Evolutionary conservation across 768 basidiomycete species (phyloP), one percentile per base, ranked within the genome.

Genomic region (Udeniomyces megalosporus): DNA sequence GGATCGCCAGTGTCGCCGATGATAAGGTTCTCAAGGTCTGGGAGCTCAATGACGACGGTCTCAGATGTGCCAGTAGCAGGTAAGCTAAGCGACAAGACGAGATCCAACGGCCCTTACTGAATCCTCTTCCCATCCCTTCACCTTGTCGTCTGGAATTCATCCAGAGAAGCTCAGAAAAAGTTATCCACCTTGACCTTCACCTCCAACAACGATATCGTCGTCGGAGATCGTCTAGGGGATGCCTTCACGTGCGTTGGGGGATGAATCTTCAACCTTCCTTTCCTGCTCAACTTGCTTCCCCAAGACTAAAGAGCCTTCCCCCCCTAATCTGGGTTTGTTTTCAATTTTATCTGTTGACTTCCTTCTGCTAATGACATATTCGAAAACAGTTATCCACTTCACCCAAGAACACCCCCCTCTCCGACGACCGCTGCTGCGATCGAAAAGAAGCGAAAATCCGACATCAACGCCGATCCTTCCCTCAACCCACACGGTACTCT

Each of bases 181-280:
- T 82, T 88, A 0, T 90, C 88, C 0, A 77, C 76, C 1, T 70
- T 95, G 29, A 71, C 74, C 0, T 82, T 95, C 67, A 82, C 84
- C 0, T 74, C 70, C 4, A 78, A 83, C 48, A 79, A 78, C 65
- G 82, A 79, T 0, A 82, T 99, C 62, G 72, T 96, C 2, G 81
- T 88, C 14, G 82, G 88, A 2, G 93, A 99, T 74, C 96, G 95
- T 74, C 92, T 95, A 66, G 93, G 93, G 0, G 93, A 96, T 70
- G 80, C 93, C 45, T 93, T 90, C 75, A 81, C 81, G 88, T 85
- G 24, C 14, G 62, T 61, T n/a, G n/a, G n/a, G n/a, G n/a, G n/a
- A n/a, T n/a, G n/a, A 3, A 4, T 26, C 17, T 20, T 22, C 2
- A n/a, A 42, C 17, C 38, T 8, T 8, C 38, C 3, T 10, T 20